These are phyloP conservation scores for Xylariaceae sp. DNA, from an alignment of 2,329 filamentous ascomycete genomes.

Conservation along the genomic window DNA sequence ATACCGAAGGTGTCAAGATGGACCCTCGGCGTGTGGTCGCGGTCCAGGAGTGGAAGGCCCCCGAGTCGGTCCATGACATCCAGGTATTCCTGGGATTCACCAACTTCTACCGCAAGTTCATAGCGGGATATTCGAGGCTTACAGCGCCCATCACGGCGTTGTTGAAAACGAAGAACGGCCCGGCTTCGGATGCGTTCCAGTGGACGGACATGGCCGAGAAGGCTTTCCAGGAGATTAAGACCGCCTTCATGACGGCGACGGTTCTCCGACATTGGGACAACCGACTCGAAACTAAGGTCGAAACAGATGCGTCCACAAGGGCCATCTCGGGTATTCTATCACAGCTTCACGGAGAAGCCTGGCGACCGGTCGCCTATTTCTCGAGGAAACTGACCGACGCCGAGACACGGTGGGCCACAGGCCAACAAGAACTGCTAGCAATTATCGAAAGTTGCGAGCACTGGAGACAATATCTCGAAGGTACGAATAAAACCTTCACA, in stretches of 20 bases:
- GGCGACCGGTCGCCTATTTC: not conserved
- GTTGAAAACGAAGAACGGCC: not conserved
- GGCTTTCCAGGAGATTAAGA: not conserved
- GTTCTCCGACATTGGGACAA: not conserved
- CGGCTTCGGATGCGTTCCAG: not conserved
- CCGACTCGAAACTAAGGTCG: not conserved
- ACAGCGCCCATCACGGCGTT: not conserved
- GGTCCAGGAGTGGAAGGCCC: constrained; percentile 26
- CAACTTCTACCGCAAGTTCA: constrained; percentile 30
- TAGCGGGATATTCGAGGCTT: not conserved
- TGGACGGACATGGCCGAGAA: not conserved
- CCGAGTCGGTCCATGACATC: constrained; percentile 20
- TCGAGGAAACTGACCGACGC: not conserved
- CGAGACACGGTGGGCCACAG: not conserved
- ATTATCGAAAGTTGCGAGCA: not conserved
- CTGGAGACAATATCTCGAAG: not conserved
- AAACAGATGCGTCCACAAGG: not conserved
- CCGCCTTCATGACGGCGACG: not conserved
- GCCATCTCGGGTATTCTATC: not conserved
- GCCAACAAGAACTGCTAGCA: not conserved
- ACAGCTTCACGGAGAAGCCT: not conserved
- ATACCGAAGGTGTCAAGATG: constrained; percentile 25
- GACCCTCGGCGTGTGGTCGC: constrained; percentile 25
- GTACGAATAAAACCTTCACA: not conserved
- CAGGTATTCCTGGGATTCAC: constrained; percentile 32